Evolutionary conservation across 2,329 filamentous ascomycete genomes (phyloP), one percentile per base, ranked within the genome.

Genomic region (Bipolaris zeicola): DNA sequence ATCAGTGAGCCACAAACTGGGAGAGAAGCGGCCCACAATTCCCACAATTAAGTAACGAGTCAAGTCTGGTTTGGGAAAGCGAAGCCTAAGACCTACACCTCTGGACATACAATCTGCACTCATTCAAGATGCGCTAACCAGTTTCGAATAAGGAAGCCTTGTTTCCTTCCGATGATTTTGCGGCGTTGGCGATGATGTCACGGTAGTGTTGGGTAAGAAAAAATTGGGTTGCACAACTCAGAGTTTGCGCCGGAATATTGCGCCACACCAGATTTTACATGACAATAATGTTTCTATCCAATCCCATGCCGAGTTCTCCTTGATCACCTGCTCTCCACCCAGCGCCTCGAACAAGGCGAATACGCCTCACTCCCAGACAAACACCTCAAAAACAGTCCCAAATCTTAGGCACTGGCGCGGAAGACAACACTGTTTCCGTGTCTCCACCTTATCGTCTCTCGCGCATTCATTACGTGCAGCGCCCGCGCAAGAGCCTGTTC

Each of bases 401-500:
- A 33, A 37, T 11, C 7, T 26, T 52, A 65, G 39, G 65, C 66
- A 36, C 64, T 67, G 3, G 61, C 63, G 22, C 66, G 63, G 22
- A 64, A 68, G 1, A 69, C 66, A 1, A 66, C 64, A 41, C 62
- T 65, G 8, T 63, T 63, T 4, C 91, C 89, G 67, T 90, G 89
- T 56, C 91, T 81, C 75, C 93, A 90, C 76, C 91, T 89, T 68
- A 95, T 88, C 1, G 91, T 96, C 67, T 97, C 94, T 65, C 92
- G 85, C 69, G 93, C 83, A 75, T 96, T 91, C 77, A 99, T 78
- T 14, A 98, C 85, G 79, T 94, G 87, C 66, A 99, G 76, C 0
- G 94, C 91, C 66, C 94, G 82, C 64, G 93, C 93, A 28, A 99
- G 82, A 14, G 88, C 88, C 73, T 92, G 89, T 77, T 98, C 95